phyloP scores from a whole-genome alignment of 164 flowering plant genomes.

The Euptelea pleiosperma region DNA sequence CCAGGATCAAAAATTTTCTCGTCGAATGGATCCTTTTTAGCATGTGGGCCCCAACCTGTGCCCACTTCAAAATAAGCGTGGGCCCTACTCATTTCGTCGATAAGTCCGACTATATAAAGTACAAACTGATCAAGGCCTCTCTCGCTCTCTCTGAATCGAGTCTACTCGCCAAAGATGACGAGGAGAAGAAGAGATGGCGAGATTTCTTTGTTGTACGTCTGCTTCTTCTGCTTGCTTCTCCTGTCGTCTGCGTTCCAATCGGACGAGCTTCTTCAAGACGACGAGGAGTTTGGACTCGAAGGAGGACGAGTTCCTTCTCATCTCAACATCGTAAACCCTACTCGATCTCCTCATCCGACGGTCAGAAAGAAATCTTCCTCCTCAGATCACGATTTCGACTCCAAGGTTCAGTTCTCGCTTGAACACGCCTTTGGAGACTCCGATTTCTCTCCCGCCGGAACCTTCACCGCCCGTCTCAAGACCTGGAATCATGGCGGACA shows the following conservation, averaged over 20 bases:
- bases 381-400: slow-evolving; percentile 55
- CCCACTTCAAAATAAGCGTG: too few species aligned
- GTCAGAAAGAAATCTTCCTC: slow-evolving; percentile 37
- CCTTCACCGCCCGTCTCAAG: slow-evolving; percentile 83
- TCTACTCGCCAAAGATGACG: too few species aligned
- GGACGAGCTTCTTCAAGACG: slow-evolving; percentile 83
- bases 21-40: too few species aligned
- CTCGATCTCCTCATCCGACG: slow-evolving; percentile 2
- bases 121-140: too few species aligned
- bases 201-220: slow-evolving; percentile 1
- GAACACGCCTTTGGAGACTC: slow-evolving; percentile 90
- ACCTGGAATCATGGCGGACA: slow-evolving; percentile 69
- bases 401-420: slow-evolving; percentile 77
- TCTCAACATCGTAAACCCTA: slow-evolving; percentile 21
- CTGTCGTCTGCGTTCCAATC: slow-evolving; percentile 57
- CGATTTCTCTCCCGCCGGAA: slow-evolving; percentile 71
- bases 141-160: too few species aligned
- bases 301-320: slow-evolving; percentile 28
- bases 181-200: too few species aligned
- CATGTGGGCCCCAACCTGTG: too few species aligned
- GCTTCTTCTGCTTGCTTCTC: slow-evolving; percentile 17
- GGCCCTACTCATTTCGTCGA: too few species aligned
- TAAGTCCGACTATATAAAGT: too few species aligned
- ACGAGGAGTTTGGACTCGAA: slow-evolving; percentile 76
- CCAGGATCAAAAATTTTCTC: too few species aligned